Base-by-base conservation (phyloP, 495 filamentous ascomycete species). In the Aspergillus asperescens region DNA sequence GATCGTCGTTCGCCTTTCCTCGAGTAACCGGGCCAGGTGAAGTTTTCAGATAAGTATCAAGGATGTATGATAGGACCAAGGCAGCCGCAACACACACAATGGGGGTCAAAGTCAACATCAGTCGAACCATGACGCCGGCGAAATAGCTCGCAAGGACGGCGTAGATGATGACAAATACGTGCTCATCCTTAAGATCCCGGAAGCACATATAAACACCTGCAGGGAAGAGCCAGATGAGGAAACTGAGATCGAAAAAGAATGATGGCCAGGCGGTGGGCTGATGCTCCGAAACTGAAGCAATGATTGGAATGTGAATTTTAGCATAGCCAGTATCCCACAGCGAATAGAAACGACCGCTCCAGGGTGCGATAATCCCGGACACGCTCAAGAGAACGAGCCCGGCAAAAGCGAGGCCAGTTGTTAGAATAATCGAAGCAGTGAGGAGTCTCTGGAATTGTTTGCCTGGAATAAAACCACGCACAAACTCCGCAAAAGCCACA, bases 211-310 rank as follows among this genome's bases (percentile, higher is more conserved):
- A 99, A 48, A 99, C 89, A 70, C 94, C 94, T 18, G 93, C 94
- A 1, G 94, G 94, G 82, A 99, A 97, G 47, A 97, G 84, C 91
- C 91, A 99, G 71, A 99, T 95, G 55, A 99, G 77, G 77, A 99
- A 82, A 72, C 95, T 95, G 58, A 99, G 79, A 61, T 99, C 94
- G 68, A 99, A 99, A 75, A 97, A 99, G 81, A 96, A 99, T 28
- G 94, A 90, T 7, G 94, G 94, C 94, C 94, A 99, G n/a, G 94
- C 94, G 22, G 94, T 99, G 10, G 94, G 94, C 69, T 99, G 94
- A 78, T 99, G 94, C 69, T 99, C 94, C 7, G 94, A 99, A 23
- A 99, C 94, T 3, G 93, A 97, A 20, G 94, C 94, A 70, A 99
- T 99, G 63, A 99, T 99, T 28, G 94, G 94, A 65, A 99, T 99